Evolutionary conservation across 2,329 filamentous ascomycete species (phyloP).

Genomic region (Xylariaceae sp.): DNA sequence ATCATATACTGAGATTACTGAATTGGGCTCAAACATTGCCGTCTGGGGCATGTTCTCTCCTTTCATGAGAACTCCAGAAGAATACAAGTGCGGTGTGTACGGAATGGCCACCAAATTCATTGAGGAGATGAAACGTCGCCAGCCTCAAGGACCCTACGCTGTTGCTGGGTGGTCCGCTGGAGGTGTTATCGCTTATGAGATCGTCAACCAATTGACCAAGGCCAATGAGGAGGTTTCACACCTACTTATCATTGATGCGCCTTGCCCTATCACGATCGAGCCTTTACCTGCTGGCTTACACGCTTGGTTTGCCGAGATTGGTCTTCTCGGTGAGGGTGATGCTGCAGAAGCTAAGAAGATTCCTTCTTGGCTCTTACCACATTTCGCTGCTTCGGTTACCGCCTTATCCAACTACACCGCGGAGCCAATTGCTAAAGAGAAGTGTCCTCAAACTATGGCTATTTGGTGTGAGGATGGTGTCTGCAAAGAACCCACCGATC

Average conservation of each 20-base stretch:
- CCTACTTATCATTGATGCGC: constrained; percentile 62
- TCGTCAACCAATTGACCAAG: constrained; percentile 55
- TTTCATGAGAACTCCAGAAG: constrained; percentile 65
- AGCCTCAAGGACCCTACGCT: constrained; percentile 63
- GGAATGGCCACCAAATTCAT: constrained; percentile 63
- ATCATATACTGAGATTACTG: constrained; percentile 60
- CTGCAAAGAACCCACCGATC: constrained; percentile 62
- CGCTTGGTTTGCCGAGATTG: constrained; percentile 68
- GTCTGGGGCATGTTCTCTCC: constrained; percentile 63
- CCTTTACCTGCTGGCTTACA: constrained; percentile 63
- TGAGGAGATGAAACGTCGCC: constrained; percentile 65
- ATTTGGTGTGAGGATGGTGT: constrained; percentile 74
- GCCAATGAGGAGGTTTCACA: constrained; percentile 54
- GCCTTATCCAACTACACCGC: constrained; percentile 67
- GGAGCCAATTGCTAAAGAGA: constrained; percentile 54
- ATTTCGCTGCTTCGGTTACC: constrained; percentile 66
- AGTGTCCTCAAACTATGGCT: constrained; percentile 57
- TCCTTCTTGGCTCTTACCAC: constrained; percentile 68
- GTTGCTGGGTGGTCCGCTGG: constrained; percentile 75
- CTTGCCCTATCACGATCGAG: constrained; percentile 64
- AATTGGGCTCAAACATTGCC: constrained; percentile 42
- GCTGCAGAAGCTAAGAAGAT: constrained; percentile 49
- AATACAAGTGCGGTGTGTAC: constrained; percentile 62
- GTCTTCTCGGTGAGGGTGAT: constrained; percentile 61
- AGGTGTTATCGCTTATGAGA: constrained; percentile 67